Conservation (phyloP, 2,329 filamentous ascomycete genomes). For the Pseudogymnoascus sp. region DNA sequence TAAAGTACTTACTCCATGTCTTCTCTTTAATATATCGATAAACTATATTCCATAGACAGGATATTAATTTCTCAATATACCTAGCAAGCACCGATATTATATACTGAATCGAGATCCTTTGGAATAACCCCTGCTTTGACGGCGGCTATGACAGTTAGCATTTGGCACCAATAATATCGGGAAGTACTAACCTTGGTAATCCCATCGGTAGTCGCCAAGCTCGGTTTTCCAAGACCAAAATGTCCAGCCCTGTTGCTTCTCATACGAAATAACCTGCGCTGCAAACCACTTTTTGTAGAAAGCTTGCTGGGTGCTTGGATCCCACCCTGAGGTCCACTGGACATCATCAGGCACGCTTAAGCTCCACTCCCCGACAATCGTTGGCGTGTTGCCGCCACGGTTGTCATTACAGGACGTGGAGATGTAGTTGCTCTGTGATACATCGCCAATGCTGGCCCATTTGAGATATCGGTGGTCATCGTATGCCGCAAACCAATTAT, state of each 20-base stretch:
- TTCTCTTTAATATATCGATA: neutral
- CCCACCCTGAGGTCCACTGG: constrained; percentile 39
- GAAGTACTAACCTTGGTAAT: constrained; percentile 33
- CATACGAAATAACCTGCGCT: constrained; percentile 48
- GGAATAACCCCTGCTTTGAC: constrained; percentile 25
- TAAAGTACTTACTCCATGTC: too few species aligned
- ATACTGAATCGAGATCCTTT: constrained; percentile 8
- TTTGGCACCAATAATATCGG: neutral
- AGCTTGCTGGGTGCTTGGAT: constrained; percentile 31
- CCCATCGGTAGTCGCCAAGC: constrained; percentile 43
- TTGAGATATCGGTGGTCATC: constrained; percentile 56
- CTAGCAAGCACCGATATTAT: constrained; percentile 4
- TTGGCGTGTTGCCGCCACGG: constrained; percentile 37
- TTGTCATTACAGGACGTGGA: constrained; percentile 42
- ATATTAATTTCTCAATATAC: neutral
- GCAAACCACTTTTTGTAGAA: constrained; percentile 54
- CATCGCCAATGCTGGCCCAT: constrained; percentile 39
- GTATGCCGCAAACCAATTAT: constrained; percentile 41
- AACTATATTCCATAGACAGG: neutral
- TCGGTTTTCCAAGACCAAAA: constrained; percentile 56
- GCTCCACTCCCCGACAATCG: constrained; percentile 53
- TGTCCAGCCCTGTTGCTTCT: constrained; percentile 46
- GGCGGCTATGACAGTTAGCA: constrained; percentile 15
- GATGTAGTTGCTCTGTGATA: constrained; percentile 44
- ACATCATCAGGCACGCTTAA: constrained; percentile 44